Percentiles rank a stretch among this genome's conserved stretches.
Conservation (phyloP, 306 rosid species). For the Glycine tomentella region DNA sequence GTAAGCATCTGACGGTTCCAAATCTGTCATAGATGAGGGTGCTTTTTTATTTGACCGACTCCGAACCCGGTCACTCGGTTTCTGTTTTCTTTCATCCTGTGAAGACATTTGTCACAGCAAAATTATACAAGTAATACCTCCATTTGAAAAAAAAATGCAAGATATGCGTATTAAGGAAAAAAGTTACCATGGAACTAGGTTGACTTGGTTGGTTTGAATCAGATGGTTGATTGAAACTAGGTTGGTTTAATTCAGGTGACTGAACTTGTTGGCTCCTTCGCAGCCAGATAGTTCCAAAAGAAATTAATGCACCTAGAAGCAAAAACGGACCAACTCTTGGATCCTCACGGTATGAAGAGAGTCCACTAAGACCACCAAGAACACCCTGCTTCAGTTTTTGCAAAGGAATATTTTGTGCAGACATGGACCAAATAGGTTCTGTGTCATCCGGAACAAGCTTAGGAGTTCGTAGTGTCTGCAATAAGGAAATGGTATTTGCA, state of each 20-base stretch:
- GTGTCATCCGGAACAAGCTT: conserved; percentile 73
- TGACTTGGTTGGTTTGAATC: conserved; percentile 54
- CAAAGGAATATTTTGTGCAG: conserved; percentile 59
- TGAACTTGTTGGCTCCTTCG: conserved; percentile 67
- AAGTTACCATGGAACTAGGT: conserved; percentile 61
- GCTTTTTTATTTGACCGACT: conserved; percentile 37
- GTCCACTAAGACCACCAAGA: conserved; percentile 50
- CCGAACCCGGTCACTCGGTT: conserved; percentile 52
- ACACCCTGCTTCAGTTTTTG: conserved; percentile 56
- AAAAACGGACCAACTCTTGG: conserved; percentile 88
- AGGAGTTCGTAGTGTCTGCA: conserved; percentile 80
- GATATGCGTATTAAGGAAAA: conserved; percentile 3
- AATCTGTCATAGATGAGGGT: conserved; percentile 72
- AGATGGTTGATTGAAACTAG: conserved; percentile 51
- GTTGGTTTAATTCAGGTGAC: conserved; percentile 50
- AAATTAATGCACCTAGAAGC: conserved; percentile 80
- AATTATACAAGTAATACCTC: conserved; percentile 20
- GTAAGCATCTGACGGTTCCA: conserved; percentile 70
- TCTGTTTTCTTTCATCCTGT: conserved; percentile 56
- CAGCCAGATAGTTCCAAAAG: conserved; percentile 81
- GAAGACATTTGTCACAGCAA: conserved; percentile 40
- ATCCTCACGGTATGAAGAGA: conserved; percentile 62
- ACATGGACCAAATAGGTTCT: conserved; percentile 69
- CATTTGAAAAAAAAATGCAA: background rate
- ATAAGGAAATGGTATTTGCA: conserved; percentile 9